These are phyloP conservation scores for Spathaspora boniae DNA, from an alignment of 805 yeast species.

Conservation along the genomic window DNA sequence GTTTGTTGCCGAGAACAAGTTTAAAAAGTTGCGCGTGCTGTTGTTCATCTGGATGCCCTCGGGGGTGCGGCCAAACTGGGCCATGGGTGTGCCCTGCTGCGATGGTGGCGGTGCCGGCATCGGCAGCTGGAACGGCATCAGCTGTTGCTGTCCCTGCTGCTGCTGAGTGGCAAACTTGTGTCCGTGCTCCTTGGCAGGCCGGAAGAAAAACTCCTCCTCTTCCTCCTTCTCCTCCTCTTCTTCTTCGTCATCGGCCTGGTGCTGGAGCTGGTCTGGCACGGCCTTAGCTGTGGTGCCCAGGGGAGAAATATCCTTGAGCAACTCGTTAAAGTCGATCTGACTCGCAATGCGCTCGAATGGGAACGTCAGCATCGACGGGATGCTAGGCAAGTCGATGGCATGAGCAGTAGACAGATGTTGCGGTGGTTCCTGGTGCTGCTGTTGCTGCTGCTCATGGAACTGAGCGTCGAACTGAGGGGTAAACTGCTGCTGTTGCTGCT, in stretches of 20 bases:
- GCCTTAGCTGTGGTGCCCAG: neutral
- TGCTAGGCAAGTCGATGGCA: neutral
- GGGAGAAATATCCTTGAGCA: constrained; percentile 8
- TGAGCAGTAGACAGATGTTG: no score
- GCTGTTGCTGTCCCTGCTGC: neutral
- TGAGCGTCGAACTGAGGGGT: no score
- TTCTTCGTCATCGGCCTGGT: constrained; percentile 10
- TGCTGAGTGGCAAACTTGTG: constrained; percentile 4
- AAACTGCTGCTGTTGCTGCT: no score
- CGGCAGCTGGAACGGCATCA: neutral
- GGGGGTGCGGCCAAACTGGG: no score
- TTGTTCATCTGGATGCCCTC: no score
- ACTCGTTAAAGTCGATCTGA: constrained; percentile 6
- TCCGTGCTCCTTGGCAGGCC: constrained; percentile 10
- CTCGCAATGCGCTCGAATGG: constrained; percentile 1
- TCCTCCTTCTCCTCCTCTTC: constrained; percentile 8
- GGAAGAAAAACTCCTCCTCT: constrained; percentile 5
- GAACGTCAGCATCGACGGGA: constrained; percentile 1
- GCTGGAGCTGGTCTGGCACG: constrained; percentile 1
- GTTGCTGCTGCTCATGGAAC: constrained; percentile 3
- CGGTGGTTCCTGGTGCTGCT: no score
- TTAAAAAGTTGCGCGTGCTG: no score
- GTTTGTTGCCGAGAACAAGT: neutral
- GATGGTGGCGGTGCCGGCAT: no score
- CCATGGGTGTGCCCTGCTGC: no score